phyloP scores from a whole-genome alignment of 768 basidiomycete species.

The Amylocystis lapponica region DNA sequence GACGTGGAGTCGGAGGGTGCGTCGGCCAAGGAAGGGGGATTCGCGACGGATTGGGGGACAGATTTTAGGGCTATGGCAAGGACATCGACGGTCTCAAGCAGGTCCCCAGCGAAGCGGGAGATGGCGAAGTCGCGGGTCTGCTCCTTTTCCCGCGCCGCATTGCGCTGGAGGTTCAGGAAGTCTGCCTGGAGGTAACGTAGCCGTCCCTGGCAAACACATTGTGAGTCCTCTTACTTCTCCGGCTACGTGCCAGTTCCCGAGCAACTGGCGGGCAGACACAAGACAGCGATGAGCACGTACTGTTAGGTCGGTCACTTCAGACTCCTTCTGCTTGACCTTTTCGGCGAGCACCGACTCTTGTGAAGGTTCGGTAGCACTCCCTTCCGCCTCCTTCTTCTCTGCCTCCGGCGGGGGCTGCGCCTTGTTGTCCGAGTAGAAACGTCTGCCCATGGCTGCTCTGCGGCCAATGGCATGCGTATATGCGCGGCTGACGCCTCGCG shows the following conservation, averaged over 20 bases:
- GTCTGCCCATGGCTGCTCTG: slow-evolving; percentile 24
- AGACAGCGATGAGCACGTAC: slow-evolving; percentile 40
- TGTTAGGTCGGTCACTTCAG: slow-evolving; percentile 77
- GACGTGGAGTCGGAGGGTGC: slow-evolving; percentile 26
- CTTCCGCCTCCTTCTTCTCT: slow-evolving; percentile 23
- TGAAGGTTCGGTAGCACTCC: slow-evolving; percentile 19
- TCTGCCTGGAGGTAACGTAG: slow-evolving; percentile 92
- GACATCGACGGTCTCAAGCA: slow-evolving; percentile 88
- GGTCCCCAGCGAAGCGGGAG: slow-evolving; percentile 82
- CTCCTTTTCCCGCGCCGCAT: slow-evolving; percentile 85
- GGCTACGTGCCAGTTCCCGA: background rate
- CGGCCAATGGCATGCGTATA: slow-evolving; percentile 19
- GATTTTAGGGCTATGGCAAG: slow-evolving; percentile 80
- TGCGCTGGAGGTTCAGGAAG: slow-evolving; percentile 91
- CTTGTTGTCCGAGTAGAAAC: slow-evolving; percentile 58
- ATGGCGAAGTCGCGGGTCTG: slow-evolving; percentile 94
- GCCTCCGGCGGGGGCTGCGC: slow-evolving; percentile 25
- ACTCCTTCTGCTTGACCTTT: slow-evolving; percentile 77
- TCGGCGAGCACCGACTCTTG: slow-evolving; percentile 29
- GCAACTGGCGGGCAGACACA: background rate
- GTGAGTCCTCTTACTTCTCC: too few species aligned
- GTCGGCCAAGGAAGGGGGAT: slow-evolving; percentile 16
- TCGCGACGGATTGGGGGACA: slow-evolving; percentile 49
- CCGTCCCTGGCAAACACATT: slow-evolving; percentile 63
- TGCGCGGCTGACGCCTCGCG: slow-evolving; percentile 39